Percentiles rank a stretch among this genome's conserved stretches.
Conservation (phyloP, 2,329 filamentous ascomycete genomes). For the Fonsecaea erecta region DNA sequence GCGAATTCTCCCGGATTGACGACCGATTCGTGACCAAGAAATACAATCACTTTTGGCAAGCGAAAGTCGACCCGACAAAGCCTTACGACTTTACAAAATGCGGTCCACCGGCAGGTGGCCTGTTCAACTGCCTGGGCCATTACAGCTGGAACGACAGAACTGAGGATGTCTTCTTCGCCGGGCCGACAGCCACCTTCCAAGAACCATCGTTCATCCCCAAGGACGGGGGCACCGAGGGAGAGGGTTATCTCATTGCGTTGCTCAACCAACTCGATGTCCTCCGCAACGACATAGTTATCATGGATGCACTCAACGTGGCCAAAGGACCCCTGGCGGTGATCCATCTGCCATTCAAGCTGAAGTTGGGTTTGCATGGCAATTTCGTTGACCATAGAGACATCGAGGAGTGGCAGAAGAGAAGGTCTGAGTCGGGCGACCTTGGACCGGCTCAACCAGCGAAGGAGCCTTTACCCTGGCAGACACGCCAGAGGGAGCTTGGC, state of each 20-base stretch:
- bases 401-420: conserved; percentile 24
- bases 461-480: conserved; percentile 32
- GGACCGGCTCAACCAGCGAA: conserved; percentile 27
- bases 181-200: conserved; percentile 40
- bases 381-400: conserved; percentile 36
- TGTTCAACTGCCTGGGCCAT: conserved; percentile 36
- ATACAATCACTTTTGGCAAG: conserved; percentile 56
- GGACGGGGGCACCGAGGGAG: conserved; percentile 39
- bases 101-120: conserved; percentile 35
- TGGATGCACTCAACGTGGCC: conserved; percentile 42
- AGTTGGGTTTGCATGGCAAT: conserved; percentile 45
- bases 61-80: conserved; percentile 38
- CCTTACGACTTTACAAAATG: conserved; percentile 42
- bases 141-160: conserved; percentile 35
- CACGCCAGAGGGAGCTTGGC: conserved; percentile 6
- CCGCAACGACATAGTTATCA: conserved; percentile 44
- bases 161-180: conserved; percentile 40
- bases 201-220: conserved; percentile 42
- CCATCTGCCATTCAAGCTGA: conserved; percentile 43
- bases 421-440: conserved; percentile 25
- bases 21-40: conserved; percentile 47
- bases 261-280: conserved; percentile 48
- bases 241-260: conserved; percentile 42
- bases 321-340: conserved; percentile 42
- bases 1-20: conserved; percentile 41